These are phyloP conservation scores for Candida orba DNA, from an alignment of 805 yeast species.

Conservation along the genomic window DNA sequence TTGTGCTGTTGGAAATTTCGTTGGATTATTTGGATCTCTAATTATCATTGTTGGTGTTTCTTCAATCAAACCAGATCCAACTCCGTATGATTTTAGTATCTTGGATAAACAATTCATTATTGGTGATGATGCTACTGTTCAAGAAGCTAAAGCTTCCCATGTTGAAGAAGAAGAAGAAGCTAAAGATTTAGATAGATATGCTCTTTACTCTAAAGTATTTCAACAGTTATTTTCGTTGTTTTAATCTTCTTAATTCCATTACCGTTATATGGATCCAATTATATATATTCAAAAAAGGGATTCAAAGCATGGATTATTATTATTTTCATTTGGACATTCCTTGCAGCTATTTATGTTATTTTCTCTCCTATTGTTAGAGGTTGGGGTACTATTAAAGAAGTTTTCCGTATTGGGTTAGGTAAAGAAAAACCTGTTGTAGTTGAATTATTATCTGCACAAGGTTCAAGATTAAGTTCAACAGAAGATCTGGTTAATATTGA, in stretches of 20 bases:
- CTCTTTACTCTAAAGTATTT: constrained; percentile 20
- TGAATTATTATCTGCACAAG: background rate
- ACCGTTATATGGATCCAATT: constrained; percentile 75
- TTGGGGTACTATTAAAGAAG: background rate
- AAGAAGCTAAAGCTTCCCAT: constrained; percentile 24
- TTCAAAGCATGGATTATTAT: constrained; percentile 3
- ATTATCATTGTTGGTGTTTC: constrained; percentile 25
- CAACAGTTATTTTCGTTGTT: constrained; percentile 24
- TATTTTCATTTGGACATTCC: background rate
- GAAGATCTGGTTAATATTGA: background rate
- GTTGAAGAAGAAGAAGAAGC: constrained; percentile 17
- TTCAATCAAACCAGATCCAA: constrained; percentile 22
- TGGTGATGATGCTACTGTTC: constrained; percentile 30
- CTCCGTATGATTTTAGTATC: constrained; percentile 18
- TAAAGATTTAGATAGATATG: constrained; percentile 19
- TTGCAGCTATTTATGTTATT: background rate
- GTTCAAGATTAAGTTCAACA: background rate
- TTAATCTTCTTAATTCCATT: constrained; percentile 64
- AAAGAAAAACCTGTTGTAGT: background rate
- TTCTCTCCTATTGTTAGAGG: background rate
- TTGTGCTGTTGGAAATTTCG: constrained; percentile 17
- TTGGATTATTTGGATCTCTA: constrained; percentile 20
- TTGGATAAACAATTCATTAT: constrained; percentile 19
- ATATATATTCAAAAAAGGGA: background rate
- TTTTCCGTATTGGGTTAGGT: background rate